Evolutionary conservation across 768 basidiomycete genomes (phyloP).

Genomic region (Neoboletus brunneissimus): DNA sequence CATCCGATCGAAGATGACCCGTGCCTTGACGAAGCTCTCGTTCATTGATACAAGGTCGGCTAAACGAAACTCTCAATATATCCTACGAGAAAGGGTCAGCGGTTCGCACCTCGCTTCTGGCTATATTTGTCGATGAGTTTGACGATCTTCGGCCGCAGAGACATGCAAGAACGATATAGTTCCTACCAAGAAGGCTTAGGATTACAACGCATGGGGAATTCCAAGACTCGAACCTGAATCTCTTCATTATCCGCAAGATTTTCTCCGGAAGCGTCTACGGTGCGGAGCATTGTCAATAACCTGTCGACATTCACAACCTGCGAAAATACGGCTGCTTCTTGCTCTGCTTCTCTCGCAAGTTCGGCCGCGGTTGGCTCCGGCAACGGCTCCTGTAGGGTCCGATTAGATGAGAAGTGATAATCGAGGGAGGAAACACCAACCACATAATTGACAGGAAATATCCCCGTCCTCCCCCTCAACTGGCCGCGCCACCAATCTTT

Average conservation of each 20-base stretch:
- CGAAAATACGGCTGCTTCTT: constrained; percentile 84
- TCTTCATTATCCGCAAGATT: constrained; percentile 91
- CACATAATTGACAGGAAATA: constrained; percentile 97
- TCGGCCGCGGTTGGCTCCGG: constrained; percentile 80
- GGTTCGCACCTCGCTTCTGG: constrained; percentile 69
- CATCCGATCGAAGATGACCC: constrained; percentile 89
- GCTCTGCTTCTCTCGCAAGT: constrained; percentile 76
- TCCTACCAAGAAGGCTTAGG: constrained; percentile 49
- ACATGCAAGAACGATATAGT: constrained; percentile 86
- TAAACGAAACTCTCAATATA: constrained; percentile 28
- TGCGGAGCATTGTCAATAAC: constrained; percentile 68
- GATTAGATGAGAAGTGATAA: background rate
- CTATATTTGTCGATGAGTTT: constrained; percentile 96
- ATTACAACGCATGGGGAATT: constrained; percentile 2
- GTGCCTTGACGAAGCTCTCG: constrained; percentile 86
- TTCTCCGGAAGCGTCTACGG: constrained; percentile 72
- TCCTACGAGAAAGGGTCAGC: background rate
- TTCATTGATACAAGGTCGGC: constrained; percentile 95
- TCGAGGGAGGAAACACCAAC: constrained; percentile 42
- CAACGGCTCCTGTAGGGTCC: constrained; percentile 60
- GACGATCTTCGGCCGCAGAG: constrained; percentile 89
- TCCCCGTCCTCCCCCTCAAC: constrained; percentile 83
- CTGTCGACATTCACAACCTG: constrained; percentile 85
- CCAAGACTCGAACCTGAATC: constrained; percentile 55
- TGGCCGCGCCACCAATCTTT: constrained; percentile 98